These are phyloP conservation scores for Glarea lozoyensis DNA, from an alignment of 495 filamentous ascomycete genomes.

Conservation along the genomic window DNA sequence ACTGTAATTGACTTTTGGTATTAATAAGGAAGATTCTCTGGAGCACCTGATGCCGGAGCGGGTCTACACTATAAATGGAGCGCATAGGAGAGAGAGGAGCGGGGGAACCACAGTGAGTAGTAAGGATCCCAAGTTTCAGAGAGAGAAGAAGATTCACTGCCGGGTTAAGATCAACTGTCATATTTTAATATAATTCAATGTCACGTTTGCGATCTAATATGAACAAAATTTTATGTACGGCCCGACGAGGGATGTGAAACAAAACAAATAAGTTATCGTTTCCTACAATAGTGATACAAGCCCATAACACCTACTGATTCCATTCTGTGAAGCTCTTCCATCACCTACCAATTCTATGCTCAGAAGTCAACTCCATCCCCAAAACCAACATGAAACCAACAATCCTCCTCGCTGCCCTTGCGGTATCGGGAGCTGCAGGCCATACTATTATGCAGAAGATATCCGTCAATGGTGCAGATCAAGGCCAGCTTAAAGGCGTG, in stretches of 20 bases:
- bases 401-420: neutral
- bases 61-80: neutral
- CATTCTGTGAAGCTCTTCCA: too few relatives aligned
- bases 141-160: neutral
- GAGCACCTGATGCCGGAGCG: neutral
- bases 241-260: neutral
- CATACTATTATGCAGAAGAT: constrained; percentile 28
- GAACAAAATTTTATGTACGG: neutral
- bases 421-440: neutral
- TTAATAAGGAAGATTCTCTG: neutral
- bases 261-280: neutral
- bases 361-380: neutral
- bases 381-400: neutral
- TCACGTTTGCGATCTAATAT: neutral
- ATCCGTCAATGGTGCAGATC: constrained; percentile 42
- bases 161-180: neutral
- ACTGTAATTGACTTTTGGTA: neutral
- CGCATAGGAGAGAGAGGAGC: neutral
- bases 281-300: too few relatives aligned
- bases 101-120: neutral
- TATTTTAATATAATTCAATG: neutral
- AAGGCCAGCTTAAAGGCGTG: constrained; percentile 42
- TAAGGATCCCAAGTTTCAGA: neutral
- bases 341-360: neutral
- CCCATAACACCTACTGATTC: too few relatives aligned